These are phyloP conservation scores for Termitomyces sp. DNA, from an alignment of 768 basidiomycete genomes.

Conservation along the genomic window DNA sequence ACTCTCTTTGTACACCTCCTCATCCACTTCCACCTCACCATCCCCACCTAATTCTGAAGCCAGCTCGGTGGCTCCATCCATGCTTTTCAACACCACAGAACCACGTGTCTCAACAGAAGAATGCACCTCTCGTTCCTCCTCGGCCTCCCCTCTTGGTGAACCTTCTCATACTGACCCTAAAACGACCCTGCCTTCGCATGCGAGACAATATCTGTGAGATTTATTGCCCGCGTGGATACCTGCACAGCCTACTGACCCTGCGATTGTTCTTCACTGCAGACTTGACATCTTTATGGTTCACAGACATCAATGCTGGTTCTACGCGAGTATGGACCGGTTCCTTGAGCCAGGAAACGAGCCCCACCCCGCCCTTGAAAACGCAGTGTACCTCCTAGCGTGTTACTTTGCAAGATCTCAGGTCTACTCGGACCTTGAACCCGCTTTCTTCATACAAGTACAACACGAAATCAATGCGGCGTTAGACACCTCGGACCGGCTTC, in stretches of 20 bases:
- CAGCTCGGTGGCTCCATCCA: not conserved
- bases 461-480: constrained; percentile 49
- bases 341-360: constrained; percentile 29
- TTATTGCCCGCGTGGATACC: not conserved
- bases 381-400: constrained; percentile 57
- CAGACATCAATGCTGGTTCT: constrained; percentile 55
- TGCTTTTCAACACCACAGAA: not conserved
- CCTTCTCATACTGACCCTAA: constrained; percentile 20
- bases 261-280: constrained; percentile 22
- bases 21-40: constrained; percentile 8
- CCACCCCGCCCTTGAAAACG: constrained; percentile 56
- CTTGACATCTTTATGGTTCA: constrained; percentile 52
- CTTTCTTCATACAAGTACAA: constrained; percentile 44
- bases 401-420: constrained; percentile 43
- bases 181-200: constrained; percentile 24
- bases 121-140: constrained; percentile 8
- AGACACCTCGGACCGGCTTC: constrained; percentile 47
- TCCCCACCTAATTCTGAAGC: constrained; percentile 9
- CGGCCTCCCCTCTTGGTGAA: constrained; percentile 11
- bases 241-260: not conserved
- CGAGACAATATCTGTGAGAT: constrained; percentile 34
- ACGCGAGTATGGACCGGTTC: constrained; percentile 42
- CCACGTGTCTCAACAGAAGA: not conserved
- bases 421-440: constrained; percentile 38
- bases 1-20: constrained; percentile 2